Percentiles rank a stretch among this genome's conserved stretches.
phyloP scores from a whole-genome alignment of 2,329 filamentous ascomycete genomes.

The Alternaria consortialis region DNA sequence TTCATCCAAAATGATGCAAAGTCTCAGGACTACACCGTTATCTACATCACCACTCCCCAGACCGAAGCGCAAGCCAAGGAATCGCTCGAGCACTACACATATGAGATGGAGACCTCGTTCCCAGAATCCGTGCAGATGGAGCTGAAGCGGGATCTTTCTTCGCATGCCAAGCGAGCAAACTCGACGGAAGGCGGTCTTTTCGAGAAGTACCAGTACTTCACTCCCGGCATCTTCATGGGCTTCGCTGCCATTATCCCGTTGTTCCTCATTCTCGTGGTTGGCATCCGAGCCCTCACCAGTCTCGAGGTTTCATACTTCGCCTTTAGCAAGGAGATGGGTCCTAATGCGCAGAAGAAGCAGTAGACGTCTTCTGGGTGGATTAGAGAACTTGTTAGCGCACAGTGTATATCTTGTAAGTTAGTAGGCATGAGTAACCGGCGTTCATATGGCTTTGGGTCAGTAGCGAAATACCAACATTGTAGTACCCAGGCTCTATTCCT shows the following conservation, averaged over 20 bases:
- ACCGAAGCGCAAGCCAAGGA: conserved; percentile 39
- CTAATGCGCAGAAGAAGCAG: conserved; percentile 84
- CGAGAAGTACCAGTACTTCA: conserved; percentile 94
- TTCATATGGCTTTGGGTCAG: conserved; percentile 13
- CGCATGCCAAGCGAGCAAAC: conserved; percentile 39
- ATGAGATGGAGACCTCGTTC: conserved; percentile 72
- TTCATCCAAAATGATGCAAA: conserved; percentile 52
- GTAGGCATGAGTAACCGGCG: conserved; percentile 17
- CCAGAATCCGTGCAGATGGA: conserved; percentile 72
- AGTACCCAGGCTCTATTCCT: neutral
- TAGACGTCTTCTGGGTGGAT: conserved; percentile 39
- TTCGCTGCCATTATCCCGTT: conserved; percentile 75
- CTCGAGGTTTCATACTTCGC: conserved; percentile 91
- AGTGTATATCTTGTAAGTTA: conserved; percentile 18
- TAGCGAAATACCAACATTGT: conserved; percentile 21
- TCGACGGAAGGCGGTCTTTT: conserved; percentile 65
- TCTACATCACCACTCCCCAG: conserved; percentile 74
- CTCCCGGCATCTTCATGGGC: conserved; percentile 90
- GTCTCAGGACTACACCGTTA: conserved; percentile 71
- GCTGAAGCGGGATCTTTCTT: conserved; percentile 71
- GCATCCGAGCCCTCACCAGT: conserved; percentile 77
- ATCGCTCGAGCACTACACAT: conserved; percentile 50
- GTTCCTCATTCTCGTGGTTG: conserved; percentile 79
- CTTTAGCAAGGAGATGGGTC: conserved; percentile 95
- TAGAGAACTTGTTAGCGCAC: conserved; percentile 6